Evolutionary conservation across 345 rosid species (phyloP), one percentile per base, ranked within the genome.

Genomic region (Hibiscus trionum): DNA sequence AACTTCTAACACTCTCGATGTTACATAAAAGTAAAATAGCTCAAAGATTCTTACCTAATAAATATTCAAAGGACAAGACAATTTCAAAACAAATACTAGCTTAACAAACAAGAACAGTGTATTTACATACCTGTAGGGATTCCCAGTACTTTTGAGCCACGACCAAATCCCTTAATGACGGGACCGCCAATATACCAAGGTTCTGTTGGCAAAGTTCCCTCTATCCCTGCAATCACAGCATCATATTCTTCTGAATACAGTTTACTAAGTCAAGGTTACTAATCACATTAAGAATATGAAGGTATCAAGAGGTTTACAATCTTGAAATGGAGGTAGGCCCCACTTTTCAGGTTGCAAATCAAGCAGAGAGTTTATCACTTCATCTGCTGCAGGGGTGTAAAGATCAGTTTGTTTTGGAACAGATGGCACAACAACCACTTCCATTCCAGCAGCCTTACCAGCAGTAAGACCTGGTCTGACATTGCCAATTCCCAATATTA

Each of bases 91-190:
- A 16, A 65, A 49, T 39, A 62, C 47, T 62, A 33, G 47, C 66
- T 16, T 63, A 19, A 37, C 31, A 19, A 42, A 58, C 37, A 11
- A 62, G 35, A 74, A 26, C 10, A 71, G 62, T 27, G 60, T 19
- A 21, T 74, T 16, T 53, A 52, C 17, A 11, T 66, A 90, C 99
- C 97, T 73, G 99, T 90, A 47, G 99, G 97, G 80, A 95, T 90
- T 61, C 98, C 98, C 9, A 95, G 99, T 71, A 95, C 91, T 77
- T 89, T 92, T 77, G 99, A 95, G 83, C 99, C 96, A 59, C 99
- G 93, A 56, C 97, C 94, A 77, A 82, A 88, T 66, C 99, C 99
- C 82, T 90, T 90, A 72, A 90, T 75, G 73, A 95, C 97, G 33
- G 90, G 91, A 75, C 99, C 97, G 49, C 96, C 87, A 26, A 95